Base-by-base conservation (phyloP, 305 asterid species). In the Stenogyne calaminthoides region DNA sequence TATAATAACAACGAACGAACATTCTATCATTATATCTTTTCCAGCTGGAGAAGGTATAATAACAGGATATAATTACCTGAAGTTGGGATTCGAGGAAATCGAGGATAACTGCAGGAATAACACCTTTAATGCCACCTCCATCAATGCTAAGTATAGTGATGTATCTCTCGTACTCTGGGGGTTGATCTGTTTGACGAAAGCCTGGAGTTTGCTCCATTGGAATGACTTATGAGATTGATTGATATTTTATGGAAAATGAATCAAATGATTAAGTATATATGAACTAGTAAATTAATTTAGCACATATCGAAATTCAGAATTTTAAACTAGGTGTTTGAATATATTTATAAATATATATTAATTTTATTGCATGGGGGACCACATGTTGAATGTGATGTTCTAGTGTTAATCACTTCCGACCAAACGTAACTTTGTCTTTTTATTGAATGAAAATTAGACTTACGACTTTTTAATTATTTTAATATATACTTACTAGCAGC, bases 111-210 rank as follows among this genome's bases (percentile, higher is more conserved):
- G 87, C 87, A 0, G 87, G 85, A 16, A 82, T 63, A 29, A 84
- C 52, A 9, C 89, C 85, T 70, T 81, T 82, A 40, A 85, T 64
- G 4, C 89, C 89, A 39, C 89, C 89, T 6, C 89, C 87, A 44
- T 85, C 89, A 4, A 85, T 82, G 77, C 89, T 85, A n/a, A 85
- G 85, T 11, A 83, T 73, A 1, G 87, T 85, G 68, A 84, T 63
- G 73, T 72, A 81, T 4, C 77, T 42, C 4, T 73, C 55, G 46
- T 58, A 67, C 14, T 47, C 37, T 10, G 85, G 87, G 4, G 80
- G 81, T 71, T 74, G 70, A 75, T 69, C 78, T 19, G 76, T 73
- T 46, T 69, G 49, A 2, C 79, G 61, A 11, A 71, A 72, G 27
- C 70, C 39, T 7, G 75, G 59, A 19, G n/a, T 27, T 36, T 12